Evolutionary conservation across 1,139 yeast genomes (phyloP).

Genomic region (Blastobotrys proliferans): DNA sequence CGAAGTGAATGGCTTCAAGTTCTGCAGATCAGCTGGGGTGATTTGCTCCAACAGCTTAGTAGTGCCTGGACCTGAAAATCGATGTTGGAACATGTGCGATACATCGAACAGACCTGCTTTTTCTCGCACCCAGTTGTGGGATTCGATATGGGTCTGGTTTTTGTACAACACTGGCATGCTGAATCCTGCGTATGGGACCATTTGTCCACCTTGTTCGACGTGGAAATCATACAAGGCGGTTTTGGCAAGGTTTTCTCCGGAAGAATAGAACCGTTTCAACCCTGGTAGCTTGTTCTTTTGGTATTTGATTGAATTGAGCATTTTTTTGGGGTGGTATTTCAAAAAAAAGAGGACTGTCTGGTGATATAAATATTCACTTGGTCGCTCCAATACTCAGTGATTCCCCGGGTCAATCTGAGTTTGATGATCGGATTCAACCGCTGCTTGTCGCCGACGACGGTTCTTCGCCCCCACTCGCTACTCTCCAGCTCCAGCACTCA

Average conservation of each 20-base stretch:
- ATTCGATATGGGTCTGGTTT: constrained; percentile 80
- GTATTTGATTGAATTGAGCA: constrained; percentile 9
- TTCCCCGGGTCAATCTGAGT: background rate
- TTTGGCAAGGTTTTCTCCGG: constrained; percentile 37
- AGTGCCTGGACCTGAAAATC: constrained; percentile 63
- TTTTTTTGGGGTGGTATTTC: background rate
- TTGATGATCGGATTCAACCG: too few species aligned
- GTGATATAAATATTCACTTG: too few species aligned
- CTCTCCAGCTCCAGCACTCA: too few species aligned
- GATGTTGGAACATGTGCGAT: constrained; percentile 94
- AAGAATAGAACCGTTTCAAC: constrained; percentile 19
- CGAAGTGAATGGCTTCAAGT: constrained; percentile 54
- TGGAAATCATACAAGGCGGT: constrained; percentile 87
- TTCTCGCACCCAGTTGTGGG: constrained; percentile 89
- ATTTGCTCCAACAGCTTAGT: constrained; percentile 67
- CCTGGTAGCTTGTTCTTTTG: constrained; percentile 4
- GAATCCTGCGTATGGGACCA: constrained; percentile 95
- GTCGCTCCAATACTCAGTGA: too few species aligned
- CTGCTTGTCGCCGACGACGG: too few species aligned
- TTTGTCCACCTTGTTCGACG: constrained; percentile 71
- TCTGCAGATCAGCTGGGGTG: constrained; percentile 77
- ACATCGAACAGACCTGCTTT: constrained; percentile 93
- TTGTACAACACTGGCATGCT: constrained; percentile 90
- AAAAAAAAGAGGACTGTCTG: too few species aligned
- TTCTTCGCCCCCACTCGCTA: too few species aligned